phyloP scores from a whole-genome alignment of 371 early-diverging fungal species.

The Mortierella sp. region DNA sequence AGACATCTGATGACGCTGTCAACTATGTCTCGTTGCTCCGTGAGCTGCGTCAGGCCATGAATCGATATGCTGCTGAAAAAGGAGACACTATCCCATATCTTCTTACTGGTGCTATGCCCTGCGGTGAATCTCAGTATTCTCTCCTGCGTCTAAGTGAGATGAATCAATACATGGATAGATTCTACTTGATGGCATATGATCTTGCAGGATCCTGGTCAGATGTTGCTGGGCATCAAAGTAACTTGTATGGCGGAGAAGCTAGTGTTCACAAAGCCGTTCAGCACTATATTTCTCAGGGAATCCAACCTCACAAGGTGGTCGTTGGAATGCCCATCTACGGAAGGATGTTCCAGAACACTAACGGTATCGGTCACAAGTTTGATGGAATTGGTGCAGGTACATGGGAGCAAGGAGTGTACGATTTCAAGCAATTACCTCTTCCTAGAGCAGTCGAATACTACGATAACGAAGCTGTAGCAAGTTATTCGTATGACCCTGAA shows the following conservation, averaged over 20 bases:
- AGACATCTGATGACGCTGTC: slow-evolving; percentile 76
- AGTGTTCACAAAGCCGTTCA: slow-evolving; percentile 78
- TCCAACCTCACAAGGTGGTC: slow-evolving; percentile 83
- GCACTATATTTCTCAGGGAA: slow-evolving; percentile 75
- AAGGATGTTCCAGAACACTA: slow-evolving; percentile 86
- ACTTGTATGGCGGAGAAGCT: slow-evolving; percentile 76
- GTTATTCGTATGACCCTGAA: slow-evolving; percentile 79
- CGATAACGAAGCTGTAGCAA: slow-evolving; percentile 77
- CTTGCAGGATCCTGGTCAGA: slow-evolving; percentile 78
- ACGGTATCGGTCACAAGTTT: slow-evolving; percentile 70
- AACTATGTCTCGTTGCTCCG: slow-evolving; percentile 81
- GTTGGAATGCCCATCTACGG: slow-evolving; percentile 89
- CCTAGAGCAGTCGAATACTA: slow-evolving; percentile 75
- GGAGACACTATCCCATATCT: slow-evolving; percentile 64
- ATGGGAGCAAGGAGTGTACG: slow-evolving; percentile 90
- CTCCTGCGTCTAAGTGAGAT: slow-evolving; percentile 72
- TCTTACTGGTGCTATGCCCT: slow-evolving; percentile 78
- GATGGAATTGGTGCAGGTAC: slow-evolving; percentile 76
- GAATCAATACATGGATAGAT: slow-evolving; percentile 74
- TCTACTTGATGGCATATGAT: slow-evolving; percentile 89
- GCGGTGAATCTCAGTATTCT: slow-evolving; percentile 70
- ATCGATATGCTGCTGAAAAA: slow-evolving; percentile 58
- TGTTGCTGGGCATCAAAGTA: slow-evolving; percentile 86
- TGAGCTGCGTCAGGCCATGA: slow-evolving; percentile 76
- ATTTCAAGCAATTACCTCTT: slow-evolving; percentile 78